These are phyloP conservation scores for Allomyces macrogynus DNA, from an alignment of 192 early-diverging fungal species.

Conservation along the genomic window DNA sequence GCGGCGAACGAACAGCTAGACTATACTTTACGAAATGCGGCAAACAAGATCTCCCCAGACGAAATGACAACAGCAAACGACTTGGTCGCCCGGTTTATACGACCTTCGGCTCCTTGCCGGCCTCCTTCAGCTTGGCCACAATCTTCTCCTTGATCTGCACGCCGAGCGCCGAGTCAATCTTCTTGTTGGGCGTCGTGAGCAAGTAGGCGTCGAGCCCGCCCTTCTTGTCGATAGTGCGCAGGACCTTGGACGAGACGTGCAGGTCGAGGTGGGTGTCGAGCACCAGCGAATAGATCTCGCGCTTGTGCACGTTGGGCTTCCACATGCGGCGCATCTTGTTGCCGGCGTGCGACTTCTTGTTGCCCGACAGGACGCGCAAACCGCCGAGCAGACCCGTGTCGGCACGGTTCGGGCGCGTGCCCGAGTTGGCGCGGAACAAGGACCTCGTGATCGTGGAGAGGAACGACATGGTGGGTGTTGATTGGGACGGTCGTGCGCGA, in stretches of 20 bases:
- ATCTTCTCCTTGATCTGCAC: slow-evolving; percentile 31
- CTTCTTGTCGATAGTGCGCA: slow-evolving; percentile 64
- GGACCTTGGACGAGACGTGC: slow-evolving; percentile 41
- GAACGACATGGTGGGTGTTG: too few relatives aligned
- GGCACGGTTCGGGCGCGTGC: neutral
- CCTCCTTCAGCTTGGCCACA: slow-evolving; percentile 4
- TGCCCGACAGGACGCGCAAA: neutral
- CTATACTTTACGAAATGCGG: too few relatives aligned
- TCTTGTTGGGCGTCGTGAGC: slow-evolving; percentile 41
- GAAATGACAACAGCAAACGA: too few relatives aligned
- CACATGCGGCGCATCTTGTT: slow-evolving; percentile 56
- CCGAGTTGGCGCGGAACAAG: neutral
- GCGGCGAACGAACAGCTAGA: too few relatives aligned
- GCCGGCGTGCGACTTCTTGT: slow-evolving; percentile 31
- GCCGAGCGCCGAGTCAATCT: slow-evolving; percentile 34
- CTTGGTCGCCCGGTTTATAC: too few relatives aligned
- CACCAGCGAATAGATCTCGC: slow-evolving; percentile 40
- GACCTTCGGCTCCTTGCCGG: too few relatives aligned
- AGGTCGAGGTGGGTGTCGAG: slow-evolving; percentile 31
- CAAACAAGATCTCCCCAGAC: too few relatives aligned
- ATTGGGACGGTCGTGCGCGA: too few relatives aligned
- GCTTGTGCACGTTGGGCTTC: slow-evolving; percentile 54
- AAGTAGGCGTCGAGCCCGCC: slow-evolving; percentile 61
- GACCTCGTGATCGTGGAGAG: too few relatives aligned
- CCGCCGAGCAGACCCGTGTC: slow-evolving; percentile 1